Evolutionary conservation across 2,329 filamentous ascomycete species (phyloP), one percentile per base, ranked within the genome.

Genomic region (Pezicula neosporulosa): DNA sequence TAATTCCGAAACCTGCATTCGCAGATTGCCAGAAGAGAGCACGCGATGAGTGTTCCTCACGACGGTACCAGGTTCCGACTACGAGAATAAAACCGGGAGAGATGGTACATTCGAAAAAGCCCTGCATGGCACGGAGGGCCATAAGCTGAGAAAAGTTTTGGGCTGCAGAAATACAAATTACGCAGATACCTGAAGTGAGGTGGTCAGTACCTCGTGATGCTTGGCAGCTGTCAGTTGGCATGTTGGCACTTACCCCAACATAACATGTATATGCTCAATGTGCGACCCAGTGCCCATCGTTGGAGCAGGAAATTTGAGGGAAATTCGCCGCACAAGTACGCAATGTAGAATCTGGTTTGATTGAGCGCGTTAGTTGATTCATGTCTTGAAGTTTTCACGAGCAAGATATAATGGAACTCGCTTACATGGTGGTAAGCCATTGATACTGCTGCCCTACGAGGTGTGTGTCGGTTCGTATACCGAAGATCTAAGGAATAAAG

Each of bases 381-480:
- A 24, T 24, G 24, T 24, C 24, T 24, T 24, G 24, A 24, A 6
- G 24, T 24, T 24, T 42, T 44, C 21, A 16, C 2, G 12, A 30
- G 10, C 12, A 27, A 39, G 42, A 4, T 5, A 18, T n/a, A 18
- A 19, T 6, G 12, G 9, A 13, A n/a, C 5, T 18, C 38, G 24
- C 42, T 44, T 48, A 57, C 50, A 57, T 55, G 4, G 68, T 71
- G 12, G 63, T 70, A 21, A 68, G 70, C 76, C 77, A 79, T 6
- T 75, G 77, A 55, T 77, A 79, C 49, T 80, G 68, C 7, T 62
- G 60, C 42, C 69, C 70, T 1, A 69, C 70, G 55, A 80, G 62
- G 3, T 71, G 60, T 6, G 78, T 66, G 51, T 78, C 76, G 3
- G 66, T 65, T 18, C 73, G 70, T 1, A 80, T 65, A 6, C 74